phyloP scores from a whole-genome alignment of 345 rosid species.

The Rhodamnia argentea region DNA sequence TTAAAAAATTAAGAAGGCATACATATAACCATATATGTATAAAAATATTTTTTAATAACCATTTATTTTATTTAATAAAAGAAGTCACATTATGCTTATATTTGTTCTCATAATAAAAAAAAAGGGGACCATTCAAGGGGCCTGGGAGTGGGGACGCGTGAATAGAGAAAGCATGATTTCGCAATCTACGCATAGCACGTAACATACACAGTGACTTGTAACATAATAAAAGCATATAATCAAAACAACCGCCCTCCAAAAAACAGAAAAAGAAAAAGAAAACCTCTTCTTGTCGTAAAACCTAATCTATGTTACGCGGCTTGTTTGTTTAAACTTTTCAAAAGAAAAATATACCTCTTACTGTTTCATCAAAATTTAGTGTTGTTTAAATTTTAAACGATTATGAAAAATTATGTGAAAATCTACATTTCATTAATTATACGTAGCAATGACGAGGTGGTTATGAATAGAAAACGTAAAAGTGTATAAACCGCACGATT shows the following conservation, averaged over 20 bases:
- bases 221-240: no score
- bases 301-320: neutral
- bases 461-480: neutral
- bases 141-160: no score
- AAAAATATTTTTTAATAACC: neutral
- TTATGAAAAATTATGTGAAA: neutral
- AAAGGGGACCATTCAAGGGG: neutral
- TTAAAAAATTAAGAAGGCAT: neutral
- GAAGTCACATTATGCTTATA: neutral
- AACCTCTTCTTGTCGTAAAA: neutral
- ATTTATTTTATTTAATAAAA: neutral
- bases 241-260: no score
- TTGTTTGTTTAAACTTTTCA: neutral
- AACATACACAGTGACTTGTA: no score
- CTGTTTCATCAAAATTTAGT: neutral
- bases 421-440: neutral
- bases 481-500: neutral
- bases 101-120: neutral
- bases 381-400: neutral
- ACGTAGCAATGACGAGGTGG: rapidly evolving
- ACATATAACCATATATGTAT: neutral
- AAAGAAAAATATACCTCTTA: neutral
- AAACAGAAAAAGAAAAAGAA: no score
- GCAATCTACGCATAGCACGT: no score
- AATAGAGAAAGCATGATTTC: no score